phyloP scores from a whole-genome alignment of 352 stramenopile species.

The Thalassiosira livingstoniorum region DNA sequence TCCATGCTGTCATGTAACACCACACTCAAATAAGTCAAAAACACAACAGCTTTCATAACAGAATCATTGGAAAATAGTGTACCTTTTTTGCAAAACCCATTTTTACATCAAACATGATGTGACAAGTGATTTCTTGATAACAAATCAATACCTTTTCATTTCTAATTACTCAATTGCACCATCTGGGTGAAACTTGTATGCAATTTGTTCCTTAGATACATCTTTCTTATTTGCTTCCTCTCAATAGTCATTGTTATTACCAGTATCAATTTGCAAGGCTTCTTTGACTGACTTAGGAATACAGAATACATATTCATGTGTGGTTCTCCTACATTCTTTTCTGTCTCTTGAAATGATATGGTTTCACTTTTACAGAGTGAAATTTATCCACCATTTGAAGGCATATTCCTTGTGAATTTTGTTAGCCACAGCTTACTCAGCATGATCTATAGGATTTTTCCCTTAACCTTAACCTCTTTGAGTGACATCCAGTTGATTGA shows the following conservation, averaged over 20 bases:
- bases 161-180: neutral
- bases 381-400: slow-evolving; percentile 51
- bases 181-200: neutral
- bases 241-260: slow-evolving; percentile 30
- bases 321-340: slow-evolving; percentile 29
- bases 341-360: slow-evolving; percentile 46
- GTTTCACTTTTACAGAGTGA: slow-evolving; percentile 33
- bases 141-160: neutral
- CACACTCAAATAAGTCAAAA: slow-evolving; percentile 41
- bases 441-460: slow-evolving; percentile 53
- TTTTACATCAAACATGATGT: slow-evolving; percentile 62
- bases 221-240: slow-evolving; percentile 28
- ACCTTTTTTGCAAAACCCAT: slow-evolving; percentile 46
- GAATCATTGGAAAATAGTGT: slow-evolving; percentile 50
- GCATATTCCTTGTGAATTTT: slow-evolving; percentile 40
- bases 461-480: slow-evolving; percentile 65
- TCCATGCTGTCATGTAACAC: slow-evolving; percentile 48
- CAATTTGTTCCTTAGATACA: slow-evolving; percentile 26
- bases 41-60: slow-evolving; percentile 23
- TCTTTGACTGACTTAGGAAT: slow-evolving; percentile 35
- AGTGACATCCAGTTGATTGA: slow-evolving; percentile 47
- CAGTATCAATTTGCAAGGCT: slow-evolving; percentile 20
- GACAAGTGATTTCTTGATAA: slow-evolving; percentile 11
- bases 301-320: slow-evolving; percentile 54
- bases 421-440: slow-evolving; percentile 39